Percentiles rank a stretch among this genome's conserved stretches.
phyloP scores from a whole-genome alignment of 164 flowering plant genomes.

The Vitis amurensis region DNA sequence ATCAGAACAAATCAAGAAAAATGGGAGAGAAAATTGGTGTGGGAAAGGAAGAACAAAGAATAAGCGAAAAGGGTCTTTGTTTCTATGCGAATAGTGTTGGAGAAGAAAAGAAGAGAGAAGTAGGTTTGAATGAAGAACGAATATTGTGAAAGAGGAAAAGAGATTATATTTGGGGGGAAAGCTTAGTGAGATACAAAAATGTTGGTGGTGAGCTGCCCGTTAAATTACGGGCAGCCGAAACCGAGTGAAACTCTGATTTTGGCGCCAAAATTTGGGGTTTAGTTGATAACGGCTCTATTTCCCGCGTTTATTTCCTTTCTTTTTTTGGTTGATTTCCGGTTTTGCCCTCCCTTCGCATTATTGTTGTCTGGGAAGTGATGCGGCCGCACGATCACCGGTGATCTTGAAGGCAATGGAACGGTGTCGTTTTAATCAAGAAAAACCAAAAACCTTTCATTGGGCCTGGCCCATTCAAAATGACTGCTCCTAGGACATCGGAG shows the following conservation, averaged over 20 bases:
- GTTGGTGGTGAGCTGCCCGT: slow-evolving; percentile 41
- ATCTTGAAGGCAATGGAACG: not conserved
- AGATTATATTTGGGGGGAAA: too few species aligned
- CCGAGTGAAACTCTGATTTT: slow-evolving; percentile 33
- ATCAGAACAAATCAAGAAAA: slow-evolving; percentile 7
- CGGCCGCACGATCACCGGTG: slow-evolving; percentile 20
- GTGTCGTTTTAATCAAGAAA: not conserved
- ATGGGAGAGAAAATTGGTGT: slow-evolving; percentile 3
- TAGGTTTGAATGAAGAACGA: not conserved
- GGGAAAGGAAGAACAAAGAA: slow-evolving; percentile 10
- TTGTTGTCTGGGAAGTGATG: slow-evolving; percentile 16
- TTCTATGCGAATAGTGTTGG: not conserved
- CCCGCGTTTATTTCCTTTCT: slow-evolving; percentile 32
- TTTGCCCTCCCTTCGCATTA: slow-evolving; percentile 11
- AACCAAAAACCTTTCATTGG: too few species aligned
- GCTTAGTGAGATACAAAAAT: too few species aligned
- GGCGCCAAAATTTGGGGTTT: slow-evolving; percentile 48
- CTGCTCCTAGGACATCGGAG: too few species aligned
- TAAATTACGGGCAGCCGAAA: slow-evolving; percentile 49
- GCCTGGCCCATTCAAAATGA: too few species aligned
- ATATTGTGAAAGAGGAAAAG: too few species aligned
- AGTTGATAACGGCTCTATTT: slow-evolving; percentile 54
- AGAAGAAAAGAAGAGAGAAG: not conserved
- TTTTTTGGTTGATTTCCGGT: not conserved
- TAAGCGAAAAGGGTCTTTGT: slow-evolving; percentile 25